These are phyloP conservation scores for Sedum album DNA, from an alignment of 164 flowering plant species.

Conservation along the genomic window DNA sequence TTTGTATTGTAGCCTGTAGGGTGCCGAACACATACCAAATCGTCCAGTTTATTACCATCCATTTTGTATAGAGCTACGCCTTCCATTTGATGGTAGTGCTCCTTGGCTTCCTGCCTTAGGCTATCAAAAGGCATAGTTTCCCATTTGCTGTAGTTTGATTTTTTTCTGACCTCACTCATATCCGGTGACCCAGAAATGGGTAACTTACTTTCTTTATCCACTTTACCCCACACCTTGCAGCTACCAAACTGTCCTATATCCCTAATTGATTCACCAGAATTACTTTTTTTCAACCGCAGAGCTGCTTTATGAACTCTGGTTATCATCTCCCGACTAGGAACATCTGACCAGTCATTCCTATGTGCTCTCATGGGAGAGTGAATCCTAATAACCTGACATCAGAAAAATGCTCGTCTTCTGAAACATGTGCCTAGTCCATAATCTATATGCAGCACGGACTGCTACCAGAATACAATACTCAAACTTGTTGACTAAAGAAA, in stretches of 20 bases:
- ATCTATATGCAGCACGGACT: too few relatives aligned
- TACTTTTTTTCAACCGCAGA: slow-evolving; percentile 50
- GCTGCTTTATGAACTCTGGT: slow-evolving; percentile 78
- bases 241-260: slow-evolving; percentile 68
- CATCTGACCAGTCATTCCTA: slow-evolving; percentile 83
- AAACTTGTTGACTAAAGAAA: not conserved
- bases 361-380: slow-evolving; percentile 93
- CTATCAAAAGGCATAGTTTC: slow-evolving; percentile 70
- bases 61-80: slow-evolving; percentile 80
- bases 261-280: slow-evolving; percentile 18
- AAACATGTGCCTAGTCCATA: not conserved
- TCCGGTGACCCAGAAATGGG: slow-evolving; percentile 87
- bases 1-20: too few relatives aligned
- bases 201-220: slow-evolving; percentile 20
- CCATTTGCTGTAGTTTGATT: slow-evolving; percentile 88
- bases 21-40: slow-evolving; percentile 90
- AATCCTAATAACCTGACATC: slow-evolving; percentile 78
- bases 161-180: slow-evolving; percentile 69
- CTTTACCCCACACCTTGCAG: slow-evolving; percentile 89
- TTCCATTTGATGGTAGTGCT: slow-evolving; percentile 65
- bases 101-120: slow-evolving; percentile 66
- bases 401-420: not conserved
- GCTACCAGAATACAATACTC: too few relatives aligned
- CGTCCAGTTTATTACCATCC: slow-evolving; percentile 96
- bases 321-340: slow-evolving; percentile 73